A percentile compares a stretch with the other conserved stretches of the same genome.
Evolutionary conservation across 768 basidiomycete species (phyloP).

Genomic region (Rhizopogon sp.): DNA sequence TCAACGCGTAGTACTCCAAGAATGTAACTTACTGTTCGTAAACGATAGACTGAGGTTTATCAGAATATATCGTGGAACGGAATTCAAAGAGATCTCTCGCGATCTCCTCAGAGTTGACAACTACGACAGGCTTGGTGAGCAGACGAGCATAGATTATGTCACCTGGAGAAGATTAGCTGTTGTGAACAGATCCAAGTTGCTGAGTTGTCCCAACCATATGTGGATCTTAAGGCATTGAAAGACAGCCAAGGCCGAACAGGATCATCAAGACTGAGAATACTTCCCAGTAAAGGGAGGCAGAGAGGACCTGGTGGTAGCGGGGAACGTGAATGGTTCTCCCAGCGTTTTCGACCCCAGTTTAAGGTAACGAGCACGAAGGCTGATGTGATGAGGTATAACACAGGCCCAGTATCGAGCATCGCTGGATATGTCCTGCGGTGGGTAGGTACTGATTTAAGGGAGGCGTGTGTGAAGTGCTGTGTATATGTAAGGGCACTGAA

Average conservation of each 20-base stretch:
- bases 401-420: no score
- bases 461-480: no score
- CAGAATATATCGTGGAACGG: conserved; percentile 32
- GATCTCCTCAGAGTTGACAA: conserved; percentile 28
- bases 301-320: conserved; percentile 13
- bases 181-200: background rate
- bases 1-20: background rate
- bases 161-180: conserved; percentile 6
- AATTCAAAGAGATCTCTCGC: conserved; percentile 31
- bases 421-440: no score
- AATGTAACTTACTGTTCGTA: background rate
- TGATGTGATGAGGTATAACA: no score
- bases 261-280: conserved; percentile 8
- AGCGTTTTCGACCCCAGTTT: no score
- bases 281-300: conserved; percentile 11
- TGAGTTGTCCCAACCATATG: conserved; percentile 6
- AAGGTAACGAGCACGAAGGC: no score
- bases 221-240: conserved; percentile 9
- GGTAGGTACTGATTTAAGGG: no score
- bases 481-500: no score
- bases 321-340: no score
- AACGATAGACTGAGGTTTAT: conserved; percentile 17
- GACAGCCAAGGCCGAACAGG: conserved; percentile 10
- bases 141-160: conserved; percentile 25
- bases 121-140: conserved; percentile 21